Evolutionary conservation across 1,284 basidiomycete species (phyloP), one percentile per base, ranked within the genome.

Genomic region (Pseudozyma pruni): DNA sequence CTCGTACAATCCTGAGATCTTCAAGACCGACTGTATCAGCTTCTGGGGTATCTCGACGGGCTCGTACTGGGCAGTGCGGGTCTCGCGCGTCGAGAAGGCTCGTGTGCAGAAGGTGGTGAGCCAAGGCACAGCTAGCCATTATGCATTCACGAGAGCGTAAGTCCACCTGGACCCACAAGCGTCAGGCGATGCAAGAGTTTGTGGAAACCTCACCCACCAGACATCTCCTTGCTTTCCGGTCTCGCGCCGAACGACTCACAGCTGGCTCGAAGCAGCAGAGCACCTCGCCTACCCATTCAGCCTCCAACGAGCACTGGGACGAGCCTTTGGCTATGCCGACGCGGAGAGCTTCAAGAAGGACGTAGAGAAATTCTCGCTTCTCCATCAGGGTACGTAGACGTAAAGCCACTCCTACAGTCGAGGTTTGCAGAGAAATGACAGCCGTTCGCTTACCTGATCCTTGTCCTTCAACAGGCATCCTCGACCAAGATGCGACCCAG

Each of bases 181-280:
- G n/a, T n/a, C n/a, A n/a, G n/a, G n/a, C n/a, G n/a, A n/a, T n/a
- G n/a, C n/a, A n/a, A n/a, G n/a, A n/a, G n/a, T n/a, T n/a, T n/a
- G n/a, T n/a, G n/a, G n/a, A n/a, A n/a, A n/a, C n/a, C n/a, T n/a
- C n/a, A n/a, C n/a, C n/a, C n/a, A 27, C 11, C 40, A 31, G 29
- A 22, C 8, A 7, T 4, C 23, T 29, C 31, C 5, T 11, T n/a
- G 17, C 27, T 44, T 22, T 16, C 19, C 11, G 27, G 6, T 29
- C 8, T 10, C 29, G 16, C 19, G 33, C 11, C 32, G 6, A 9
- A 35, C 40, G 10, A 25, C 8, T 16, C 0, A 42, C 40, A 63
- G 61, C 39, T 72, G 69, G 69, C 69, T 72, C 10, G 58, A 67
- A 17, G 62, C 69, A 4, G 62, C 58, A 14, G 69, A 72, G 38